Conservation (phyloP, 2,329 filamentous ascomycete species). For the Alternaria infectoria region DNA sequence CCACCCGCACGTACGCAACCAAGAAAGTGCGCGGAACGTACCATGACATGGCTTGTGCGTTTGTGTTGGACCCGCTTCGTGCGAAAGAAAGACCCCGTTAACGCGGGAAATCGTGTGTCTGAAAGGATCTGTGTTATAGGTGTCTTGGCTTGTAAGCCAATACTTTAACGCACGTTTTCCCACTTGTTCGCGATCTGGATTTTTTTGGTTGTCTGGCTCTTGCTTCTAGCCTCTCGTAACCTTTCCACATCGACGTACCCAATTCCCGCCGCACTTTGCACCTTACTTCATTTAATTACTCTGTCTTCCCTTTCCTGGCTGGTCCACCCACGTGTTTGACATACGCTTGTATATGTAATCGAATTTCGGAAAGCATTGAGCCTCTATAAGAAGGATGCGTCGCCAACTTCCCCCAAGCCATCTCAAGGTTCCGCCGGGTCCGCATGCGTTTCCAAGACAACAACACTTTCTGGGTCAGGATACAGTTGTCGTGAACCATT, state of each 20-base stretch:
- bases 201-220: constrained; percentile 19
- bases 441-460: constrained; percentile 37
- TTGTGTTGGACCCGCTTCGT: constrained; percentile 1
- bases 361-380: background rate
- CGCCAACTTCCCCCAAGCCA: constrained; percentile 44
- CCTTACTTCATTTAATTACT: constrained; percentile 22
- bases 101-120: constrained; percentile 1
- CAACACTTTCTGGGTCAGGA: constrained; percentile 33
- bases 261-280: background rate
- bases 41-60: constrained; percentile 8
- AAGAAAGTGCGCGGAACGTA: constrained; percentile 3
- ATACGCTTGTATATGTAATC: constrained; percentile 28
- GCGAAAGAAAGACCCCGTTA: background rate
- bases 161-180: constrained; percentile 44
- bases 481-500: constrained; percentile 43
- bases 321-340: constrained; percentile 19
- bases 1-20: constrained; percentile 5
- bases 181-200: constrained; percentile 20
- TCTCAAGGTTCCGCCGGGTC: constrained; percentile 40
- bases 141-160: constrained; percentile 37
- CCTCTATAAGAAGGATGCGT: constrained; percentile 32
- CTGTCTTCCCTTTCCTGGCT: constrained; percentile 20
- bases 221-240: constrained; percentile 1
- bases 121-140: background rate
- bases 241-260: background rate